These are phyloP conservation scores for Fusarium sp. DNA, from an alignment of 2,329 filamentous ascomycete species.

Conservation along the genomic window DNA sequence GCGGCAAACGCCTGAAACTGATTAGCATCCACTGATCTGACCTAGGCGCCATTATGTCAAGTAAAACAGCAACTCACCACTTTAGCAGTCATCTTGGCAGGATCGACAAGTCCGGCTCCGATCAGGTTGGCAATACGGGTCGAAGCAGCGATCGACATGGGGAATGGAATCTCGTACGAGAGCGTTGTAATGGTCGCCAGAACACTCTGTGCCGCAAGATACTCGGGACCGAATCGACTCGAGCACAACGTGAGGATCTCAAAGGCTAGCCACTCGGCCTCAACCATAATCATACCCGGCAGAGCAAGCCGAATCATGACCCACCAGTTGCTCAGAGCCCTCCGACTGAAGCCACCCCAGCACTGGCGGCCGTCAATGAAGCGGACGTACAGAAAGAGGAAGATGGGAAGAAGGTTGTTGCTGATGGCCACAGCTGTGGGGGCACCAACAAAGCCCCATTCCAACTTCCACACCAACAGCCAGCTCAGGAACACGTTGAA, in stretches of 20 bases:
- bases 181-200: slow-evolving; percentile 81
- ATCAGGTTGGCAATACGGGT: slow-evolving; percentile 94
- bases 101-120: slow-evolving; percentile 82
- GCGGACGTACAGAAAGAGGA: slow-evolving; percentile 82
- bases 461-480: slow-evolving; percentile 78
- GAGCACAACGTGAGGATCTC: slow-evolving; percentile 88
- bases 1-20: slow-evolving; percentile 65
- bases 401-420: slow-evolving; percentile 78
- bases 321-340: slow-evolving; percentile 80
- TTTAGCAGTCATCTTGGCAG: slow-evolving; percentile 82
- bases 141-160: slow-evolving; percentile 86
- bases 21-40: neutral
- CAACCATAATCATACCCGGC: slow-evolving; percentile 92
- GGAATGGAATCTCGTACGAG: slow-evolving; percentile 92
- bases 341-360: slow-evolving; percentile 82
- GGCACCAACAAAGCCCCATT: slow-evolving; percentile 80
- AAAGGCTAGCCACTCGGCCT: slow-evolving; percentile 93
- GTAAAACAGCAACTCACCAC: slow-evolving; percentile 64
- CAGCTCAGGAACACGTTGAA: slow-evolving; percentile 83
- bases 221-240: slow-evolving; percentile 80
- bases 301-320: slow-evolving; percentile 86
- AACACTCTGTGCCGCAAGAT: slow-evolving; percentile 89
- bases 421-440: slow-evolving; percentile 84
- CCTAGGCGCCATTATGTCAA: too few relatives aligned
- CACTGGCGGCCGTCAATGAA: slow-evolving; percentile 80